phyloP scores from a whole-genome alignment of 202 grass and related monocot species.

The Dendrocalamus latiflorus region DNA sequence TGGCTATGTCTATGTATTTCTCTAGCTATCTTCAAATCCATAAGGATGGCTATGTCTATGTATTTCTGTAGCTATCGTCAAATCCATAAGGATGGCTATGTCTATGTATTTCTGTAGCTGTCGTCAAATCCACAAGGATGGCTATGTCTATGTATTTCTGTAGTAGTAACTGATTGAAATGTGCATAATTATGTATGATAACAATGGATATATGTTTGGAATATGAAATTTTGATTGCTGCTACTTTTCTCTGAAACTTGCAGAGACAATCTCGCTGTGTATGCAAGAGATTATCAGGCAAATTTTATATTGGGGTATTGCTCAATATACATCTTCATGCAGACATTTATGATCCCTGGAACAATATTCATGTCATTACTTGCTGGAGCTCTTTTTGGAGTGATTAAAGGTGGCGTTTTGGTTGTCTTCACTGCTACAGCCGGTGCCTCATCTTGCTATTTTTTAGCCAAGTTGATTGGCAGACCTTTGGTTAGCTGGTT shows the following conservation, averaged over 20 bases:
- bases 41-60: neutral
- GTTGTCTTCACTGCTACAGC: conserved; percentile 92
- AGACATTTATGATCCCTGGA: conserved; percentile 99
- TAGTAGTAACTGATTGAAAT: neutral
- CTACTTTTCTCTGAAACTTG: conserved; percentile 29
- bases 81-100: neutral
- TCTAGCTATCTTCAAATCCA: neutral
- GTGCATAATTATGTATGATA: neutral
- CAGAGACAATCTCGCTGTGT: conserved; percentile 92
- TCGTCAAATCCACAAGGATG: neutral
- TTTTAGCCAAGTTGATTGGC: conserved; percentile 96
- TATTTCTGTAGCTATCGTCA: neutral
- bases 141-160: neutral
- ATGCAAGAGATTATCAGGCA: conserved; percentile 77
- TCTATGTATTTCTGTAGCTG: neutral
- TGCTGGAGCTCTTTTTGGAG: conserved; percentile 94
- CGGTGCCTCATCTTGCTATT: conserved; percentile 86
- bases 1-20: neutral
- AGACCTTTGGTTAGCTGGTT: conserved; percentile 82
- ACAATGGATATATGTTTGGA: neutral
- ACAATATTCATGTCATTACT: conserved; percentile 99
- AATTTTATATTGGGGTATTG: conserved; percentile 96
- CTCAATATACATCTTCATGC: conserved; percentile 99
- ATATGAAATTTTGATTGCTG: neutral
- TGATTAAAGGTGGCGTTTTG: conserved; percentile 76